Base-by-base conservation (phyloP, 805 yeast species). In the Yueomyces sinensis region DNA sequence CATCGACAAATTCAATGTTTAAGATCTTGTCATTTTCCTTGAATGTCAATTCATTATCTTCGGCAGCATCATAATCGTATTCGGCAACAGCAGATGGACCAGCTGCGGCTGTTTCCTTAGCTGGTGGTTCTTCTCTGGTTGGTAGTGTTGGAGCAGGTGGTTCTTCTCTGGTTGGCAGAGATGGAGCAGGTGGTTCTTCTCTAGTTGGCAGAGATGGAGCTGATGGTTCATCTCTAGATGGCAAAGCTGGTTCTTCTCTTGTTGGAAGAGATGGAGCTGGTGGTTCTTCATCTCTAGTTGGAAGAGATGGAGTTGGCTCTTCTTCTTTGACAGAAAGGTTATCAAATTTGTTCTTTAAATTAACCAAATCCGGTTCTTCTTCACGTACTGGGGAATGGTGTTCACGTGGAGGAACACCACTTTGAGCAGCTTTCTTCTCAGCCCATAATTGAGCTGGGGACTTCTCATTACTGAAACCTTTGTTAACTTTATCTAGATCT, bases 361-460 rank as follows among this genome's bases (percentile, higher is more conserved):
- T 57, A 17, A 54, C 41, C 22, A 61, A 60, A 31, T 49, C 49
- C 15, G 43, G 49, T 13, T 56, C 56, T 6, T 42, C 43, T 20
- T 42, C 40, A 25, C 41, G 45, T 4, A 49, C 45, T 28, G 35
- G 42, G 19, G 17, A 29, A 4, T 19, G 29, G 19, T 13, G 32
- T 17, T 20, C 18, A 13, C 24, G 27, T 16, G 20, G 24, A 7
- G 24, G 24, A 20, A 20, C 11, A 23, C 30, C 35, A 20, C 30
- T 33, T 20, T 64, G 73, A 52, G 76, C 68, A 32, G 84, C 94
- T 51, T 78, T 74, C 61, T 77, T 81, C 53, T 81, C 95, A 17
- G 95, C 96, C 96, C 96, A 86, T 20, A 82, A 49, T 61, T 86
- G 95, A 20, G 95, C 95, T 17, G 96, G 95, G 6, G 94, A 81